A percentile compares a stretch with the other conserved stretches of the same genome.
These are phyloP conservation scores for Monosporozyma yasuniensis DNA, from an alignment of 805 yeast genomes.

Conservation along the genomic window DNA sequence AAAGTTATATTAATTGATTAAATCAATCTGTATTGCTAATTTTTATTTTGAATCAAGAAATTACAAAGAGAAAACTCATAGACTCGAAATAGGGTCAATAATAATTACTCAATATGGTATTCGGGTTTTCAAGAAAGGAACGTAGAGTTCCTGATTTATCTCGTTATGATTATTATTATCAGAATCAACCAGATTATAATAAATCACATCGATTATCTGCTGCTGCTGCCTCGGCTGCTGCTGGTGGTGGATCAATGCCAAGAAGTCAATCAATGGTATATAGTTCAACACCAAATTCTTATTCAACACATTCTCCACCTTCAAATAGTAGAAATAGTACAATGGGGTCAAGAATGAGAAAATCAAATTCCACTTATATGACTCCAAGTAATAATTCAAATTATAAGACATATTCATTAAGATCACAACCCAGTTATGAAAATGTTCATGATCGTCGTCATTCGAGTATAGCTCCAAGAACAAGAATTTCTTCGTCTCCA, in stretches of 20 bases:
- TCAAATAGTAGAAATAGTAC: not conserved
- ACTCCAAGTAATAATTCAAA: not conserved
- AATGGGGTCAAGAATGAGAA: not conserved
- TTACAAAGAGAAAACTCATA: not conserved
- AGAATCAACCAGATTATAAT: constrained; percentile 17
- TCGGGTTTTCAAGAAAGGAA: constrained; percentile 20
- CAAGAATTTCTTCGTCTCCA: not conserved
- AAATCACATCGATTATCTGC: constrained; percentile 16
- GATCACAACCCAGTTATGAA: constrained; percentile 12
- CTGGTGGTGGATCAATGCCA: not conserved
- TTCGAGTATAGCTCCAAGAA: constrained; percentile 4
- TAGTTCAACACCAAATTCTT: not conserved
- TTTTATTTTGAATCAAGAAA: constrained; percentile 35
- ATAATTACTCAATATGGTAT: constrained; percentile 15
- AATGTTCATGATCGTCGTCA: not conserved
- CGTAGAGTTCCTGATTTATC: constrained; percentile 32
- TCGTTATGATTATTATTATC: constrained; percentile 30
- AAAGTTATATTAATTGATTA: constrained; percentile 41
- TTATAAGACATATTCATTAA: constrained; percentile 15
- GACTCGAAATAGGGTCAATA: not conserved
- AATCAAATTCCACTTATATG: not conserved
- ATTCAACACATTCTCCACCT: not conserved
- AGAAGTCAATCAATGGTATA: constrained; percentile 12
- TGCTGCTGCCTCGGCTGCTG: constrained; percentile 28
- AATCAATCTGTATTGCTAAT: constrained; percentile 76